These are phyloP conservation scores for Parastagonospora avenae DNA, from an alignment of 2,329 filamentous ascomycete species.

Conservation along the genomic window DNA sequence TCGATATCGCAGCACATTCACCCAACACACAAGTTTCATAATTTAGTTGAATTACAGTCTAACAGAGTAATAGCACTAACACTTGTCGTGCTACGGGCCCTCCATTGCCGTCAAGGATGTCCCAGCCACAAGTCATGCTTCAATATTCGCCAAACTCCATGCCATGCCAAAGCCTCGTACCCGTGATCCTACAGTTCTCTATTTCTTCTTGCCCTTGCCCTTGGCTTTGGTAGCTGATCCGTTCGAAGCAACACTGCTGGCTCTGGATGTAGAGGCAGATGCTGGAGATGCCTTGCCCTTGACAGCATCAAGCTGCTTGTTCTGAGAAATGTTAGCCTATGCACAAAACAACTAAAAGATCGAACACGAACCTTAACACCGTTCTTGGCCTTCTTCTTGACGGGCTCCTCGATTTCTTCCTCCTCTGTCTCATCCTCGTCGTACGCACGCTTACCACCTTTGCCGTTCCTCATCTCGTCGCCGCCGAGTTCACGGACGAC, in stretches of 20 bases:
- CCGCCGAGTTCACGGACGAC: conserved; percentile 93
- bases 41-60: no score
- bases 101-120: no score
- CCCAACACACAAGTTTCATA: background rate
- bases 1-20: background rate
- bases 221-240: conserved; percentile 60
- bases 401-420: conserved; percentile 71
- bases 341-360: rapidly evolving
- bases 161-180: conserved; percentile 1
- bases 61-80: no score
- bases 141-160: conserved; percentile 15
- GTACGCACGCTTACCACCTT: conserved; percentile 73
- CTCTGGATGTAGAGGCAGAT: conserved; percentile 79
- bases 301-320: conserved; percentile 89
- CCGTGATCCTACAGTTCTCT: conserved; percentile 5
- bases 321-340: conserved; percentile 60
- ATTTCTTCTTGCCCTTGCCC: conserved; percentile 58
- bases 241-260: conserved; percentile 84
- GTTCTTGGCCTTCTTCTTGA: conserved; percentile 93
- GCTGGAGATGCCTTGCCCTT: conserved; percentile 77
- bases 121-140: background rate
- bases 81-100: no score
- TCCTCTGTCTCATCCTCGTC: conserved; percentile 85
- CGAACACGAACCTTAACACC: conserved; percentile 74
- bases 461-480: conserved; percentile 61